Evolutionary conservation across 2,329 filamentous ascomycete genomes (phyloP).

Genomic region (Fusarium chuoi): DNA sequence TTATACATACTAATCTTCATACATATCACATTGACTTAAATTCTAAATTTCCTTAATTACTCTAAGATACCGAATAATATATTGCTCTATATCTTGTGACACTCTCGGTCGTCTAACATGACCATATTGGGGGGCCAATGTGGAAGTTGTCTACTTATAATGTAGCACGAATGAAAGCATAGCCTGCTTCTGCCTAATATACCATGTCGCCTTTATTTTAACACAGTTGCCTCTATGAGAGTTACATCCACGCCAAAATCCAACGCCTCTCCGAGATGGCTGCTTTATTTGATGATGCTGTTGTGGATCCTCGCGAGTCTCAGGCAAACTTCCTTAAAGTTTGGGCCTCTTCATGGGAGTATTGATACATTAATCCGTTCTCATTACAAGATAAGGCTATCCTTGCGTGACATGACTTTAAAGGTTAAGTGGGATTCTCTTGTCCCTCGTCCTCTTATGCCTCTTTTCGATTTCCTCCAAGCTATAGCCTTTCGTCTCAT

Average conservation of each 20-base stretch:
- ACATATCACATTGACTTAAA: no score
- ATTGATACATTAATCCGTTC: not conserved
- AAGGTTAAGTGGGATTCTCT: not conserved
- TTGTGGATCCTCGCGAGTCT: not conserved
- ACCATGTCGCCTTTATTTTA: not conserved
- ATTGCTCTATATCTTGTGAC: rapidly evolving
- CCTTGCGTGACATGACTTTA: not conserved
- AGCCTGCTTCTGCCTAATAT: not conserved
- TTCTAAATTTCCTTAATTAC: no score
- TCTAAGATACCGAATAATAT: not conserved
- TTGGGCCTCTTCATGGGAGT: not conserved
- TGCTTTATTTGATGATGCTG: not conserved
- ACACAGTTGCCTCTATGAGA: not conserved
- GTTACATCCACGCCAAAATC: not conserved
- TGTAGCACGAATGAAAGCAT: rapidly evolving
- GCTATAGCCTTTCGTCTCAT: constrained; percentile 54
- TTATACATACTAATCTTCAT: no score
- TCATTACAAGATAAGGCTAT: not conserved
- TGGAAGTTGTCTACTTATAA: not conserved
- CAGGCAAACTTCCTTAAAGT: not conserved
- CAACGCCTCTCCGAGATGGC: not conserved
- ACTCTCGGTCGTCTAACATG: not conserved
- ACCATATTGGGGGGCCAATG: not conserved
- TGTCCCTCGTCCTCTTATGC: constrained; percentile 1
- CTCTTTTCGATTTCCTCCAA: constrained; percentile 52